These are phyloP conservation scores for Wickerhamiella bombiphila DNA, from an alignment of 805 yeast species.

Conservation along the genomic window DNA sequence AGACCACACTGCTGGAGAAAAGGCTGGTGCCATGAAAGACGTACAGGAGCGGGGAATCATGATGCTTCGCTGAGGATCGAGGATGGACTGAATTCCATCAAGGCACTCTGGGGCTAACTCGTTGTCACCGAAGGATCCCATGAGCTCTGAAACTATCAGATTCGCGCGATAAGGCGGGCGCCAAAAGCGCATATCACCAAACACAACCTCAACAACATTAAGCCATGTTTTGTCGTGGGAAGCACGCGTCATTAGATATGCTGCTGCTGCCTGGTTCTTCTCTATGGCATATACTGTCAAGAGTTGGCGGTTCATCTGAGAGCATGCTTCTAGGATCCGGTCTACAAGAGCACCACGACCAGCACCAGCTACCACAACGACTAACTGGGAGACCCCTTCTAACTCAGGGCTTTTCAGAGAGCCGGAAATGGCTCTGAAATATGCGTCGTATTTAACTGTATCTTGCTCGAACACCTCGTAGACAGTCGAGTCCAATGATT, in stretches of 20 bases:
- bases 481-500: slow-evolving; percentile 40
- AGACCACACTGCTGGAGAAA: slow-evolving; percentile 37
- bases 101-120: slow-evolving; percentile 80
- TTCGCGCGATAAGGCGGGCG: slow-evolving; percentile 29
- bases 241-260: slow-evolving; percentile 37
- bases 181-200: slow-evolving; percentile 48
- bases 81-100: slow-evolving; percentile 23
- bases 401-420: slow-evolving; percentile 32
- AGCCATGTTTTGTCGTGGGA: slow-evolving; percentile 34
- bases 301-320: slow-evolving; percentile 15
- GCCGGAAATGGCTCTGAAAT: slow-evolving; percentile 45
- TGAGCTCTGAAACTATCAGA: slow-evolving; percentile 60
- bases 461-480: slow-evolving; percentile 66
- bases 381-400: slow-evolving; percentile 3
- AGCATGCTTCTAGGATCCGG: slow-evolving; percentile 29
- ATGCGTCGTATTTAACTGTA: slow-evolving; percentile 48
- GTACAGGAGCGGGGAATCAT: slow-evolving; percentile 50
- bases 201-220: slow-evolving; percentile 34
- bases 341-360: slow-evolving; percentile 77
- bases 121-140: slow-evolving; percentile 89
- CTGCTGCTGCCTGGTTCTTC: slow-evolving; percentile 48
- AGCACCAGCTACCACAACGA: slow-evolving; percentile 56
- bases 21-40: slow-evolving; percentile 52
- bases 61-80: slow-evolving; percentile 15
- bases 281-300: slow-evolving; percentile 45